Evolutionary conservation across 805 yeast species (phyloP).

Genomic region (Candida wancherniae): DNA sequence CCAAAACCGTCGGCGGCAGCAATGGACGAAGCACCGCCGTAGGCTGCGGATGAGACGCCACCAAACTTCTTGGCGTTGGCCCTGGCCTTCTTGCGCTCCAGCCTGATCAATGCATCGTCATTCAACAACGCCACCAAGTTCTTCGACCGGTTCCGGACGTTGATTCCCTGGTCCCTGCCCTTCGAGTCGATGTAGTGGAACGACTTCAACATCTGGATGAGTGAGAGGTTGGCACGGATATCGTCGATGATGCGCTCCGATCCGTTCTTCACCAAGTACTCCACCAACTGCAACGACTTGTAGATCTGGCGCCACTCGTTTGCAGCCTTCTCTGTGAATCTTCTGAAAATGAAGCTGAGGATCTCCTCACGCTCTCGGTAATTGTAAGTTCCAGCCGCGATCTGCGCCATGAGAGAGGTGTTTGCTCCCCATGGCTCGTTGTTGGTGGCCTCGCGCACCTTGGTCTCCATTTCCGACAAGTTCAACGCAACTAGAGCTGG

Average conservation of each 20-base stretch:
- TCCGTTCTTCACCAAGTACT: slow-evolving; percentile 87
- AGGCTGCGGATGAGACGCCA: slow-evolving; percentile 57
- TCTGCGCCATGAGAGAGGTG: slow-evolving; percentile 86
- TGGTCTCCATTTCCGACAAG: slow-evolving; percentile 94
- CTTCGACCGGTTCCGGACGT: slow-evolving; percentile 88
- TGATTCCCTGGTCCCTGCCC: slow-evolving; percentile 94
- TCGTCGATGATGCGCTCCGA: slow-evolving; percentile 94
- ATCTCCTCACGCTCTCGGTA: slow-evolving; percentile 77
- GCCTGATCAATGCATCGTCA: slow-evolving; percentile 71
- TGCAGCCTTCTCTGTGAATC: slow-evolving; percentile 94
- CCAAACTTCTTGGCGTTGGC: slow-evolving; percentile 78
- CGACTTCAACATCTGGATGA: slow-evolving; percentile 81
- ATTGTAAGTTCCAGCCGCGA: slow-evolving; percentile 91
- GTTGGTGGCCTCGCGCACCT: slow-evolving; percentile 95
- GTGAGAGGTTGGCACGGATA: slow-evolving; percentile 74
- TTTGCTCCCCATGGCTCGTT: slow-evolving; percentile 99
- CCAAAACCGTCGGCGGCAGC: slow-evolving; percentile 28
- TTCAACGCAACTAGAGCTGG: slow-evolving; percentile 61
- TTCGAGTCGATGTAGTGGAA: slow-evolving; percentile 92
- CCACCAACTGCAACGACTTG: slow-evolving; percentile 87
- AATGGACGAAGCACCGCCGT: slow-evolving; percentile 46
- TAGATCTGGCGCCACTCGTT: slow-evolving; percentile 98
- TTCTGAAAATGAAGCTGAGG: slow-evolving; percentile 68
- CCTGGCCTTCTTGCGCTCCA: slow-evolving; percentile 88
- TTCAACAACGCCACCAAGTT: slow-evolving; percentile 64